Evolutionary conservation across 345 rosid species (phyloP).

Genomic region (Streptanthus diversifolius): DNA sequence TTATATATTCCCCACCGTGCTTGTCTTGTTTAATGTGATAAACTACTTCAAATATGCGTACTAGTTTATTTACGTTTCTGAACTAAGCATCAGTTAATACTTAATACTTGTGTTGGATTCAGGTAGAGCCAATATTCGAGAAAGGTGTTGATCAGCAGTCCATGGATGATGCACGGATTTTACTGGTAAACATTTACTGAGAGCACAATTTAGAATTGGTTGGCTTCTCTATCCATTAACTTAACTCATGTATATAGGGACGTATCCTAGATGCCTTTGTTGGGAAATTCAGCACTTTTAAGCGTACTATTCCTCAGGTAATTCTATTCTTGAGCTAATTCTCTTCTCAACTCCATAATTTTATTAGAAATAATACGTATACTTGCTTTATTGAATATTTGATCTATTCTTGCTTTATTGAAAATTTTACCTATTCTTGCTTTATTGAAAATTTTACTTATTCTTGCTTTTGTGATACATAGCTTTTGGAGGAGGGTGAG

Average conservation of each 20-base stretch:
- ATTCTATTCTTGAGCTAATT: conserved; percentile 20
- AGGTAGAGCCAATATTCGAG: conserved; percentile 99
- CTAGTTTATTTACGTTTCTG: not conserved
- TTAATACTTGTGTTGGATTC: conserved; percentile 25
- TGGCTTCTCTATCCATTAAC: conserved; percentile 5
- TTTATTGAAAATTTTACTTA: conserved; percentile 1
- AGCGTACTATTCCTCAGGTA: conserved; percentile 99
- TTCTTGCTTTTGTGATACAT: conserved; percentile 24
- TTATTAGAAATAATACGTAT: no score
- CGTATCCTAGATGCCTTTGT: conserved; percentile 98
- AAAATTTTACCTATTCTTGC: no score
- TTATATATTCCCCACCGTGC: conserved; percentile 17
- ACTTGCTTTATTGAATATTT: no score
- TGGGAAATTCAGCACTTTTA: conserved; percentile 96
- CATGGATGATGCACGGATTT: conserved; percentile 92
- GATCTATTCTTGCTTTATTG: no score
- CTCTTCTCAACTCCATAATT: not conserved
- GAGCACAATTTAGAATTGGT: conserved; percentile 17
- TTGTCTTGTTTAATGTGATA: conserved; percentile 6
- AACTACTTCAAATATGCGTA: conserved; percentile 12
- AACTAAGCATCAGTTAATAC: not conserved
- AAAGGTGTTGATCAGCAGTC: conserved; percentile 92
- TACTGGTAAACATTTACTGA: conserved; percentile 57
- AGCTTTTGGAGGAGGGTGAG: conserved; percentile 94
- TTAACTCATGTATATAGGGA: conserved; percentile 52